Percentiles rank a stretch among this genome's conserved stretches.
Conservation (phyloP, 2,329 filamentous ascomycete genomes). For the Bipolaris oryzae region DNA sequence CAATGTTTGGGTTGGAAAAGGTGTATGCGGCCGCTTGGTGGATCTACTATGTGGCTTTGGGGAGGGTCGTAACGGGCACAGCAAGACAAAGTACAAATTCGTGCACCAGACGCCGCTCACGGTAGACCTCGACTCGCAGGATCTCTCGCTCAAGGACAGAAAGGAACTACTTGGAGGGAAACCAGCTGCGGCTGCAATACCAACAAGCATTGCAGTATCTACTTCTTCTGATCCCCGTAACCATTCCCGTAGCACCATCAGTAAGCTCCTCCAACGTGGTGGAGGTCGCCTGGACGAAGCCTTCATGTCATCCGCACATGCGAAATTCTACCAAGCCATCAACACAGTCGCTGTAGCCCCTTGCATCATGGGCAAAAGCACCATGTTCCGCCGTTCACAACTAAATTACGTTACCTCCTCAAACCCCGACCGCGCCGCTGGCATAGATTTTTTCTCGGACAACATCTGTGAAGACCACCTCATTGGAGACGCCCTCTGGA, state of each 20-base stretch:
- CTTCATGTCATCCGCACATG: conserved; percentile 91
- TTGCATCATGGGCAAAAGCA: conserved; percentile 95
- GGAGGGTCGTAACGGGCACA: conserved; percentile 22
- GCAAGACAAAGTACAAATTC: conserved; percentile 72
- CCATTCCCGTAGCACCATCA: conserved; percentile 29
- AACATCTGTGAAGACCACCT: conserved; percentile 98
- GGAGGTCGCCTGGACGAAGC: conserved; percentile 91
- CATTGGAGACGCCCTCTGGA: conserved; percentile 91
- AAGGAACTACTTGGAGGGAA: conserved; percentile 39
- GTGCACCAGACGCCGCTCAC: conserved; percentile 92
- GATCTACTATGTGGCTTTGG: conserved; percentile 78
- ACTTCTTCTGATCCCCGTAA: conserved; percentile 34
- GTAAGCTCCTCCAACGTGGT: conserved; percentile 51
- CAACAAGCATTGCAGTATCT: conserved; percentile 36
- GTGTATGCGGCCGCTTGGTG: conserved; percentile 85
- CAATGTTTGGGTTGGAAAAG: conserved; percentile 88
- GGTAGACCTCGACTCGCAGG: conserved; percentile 65
- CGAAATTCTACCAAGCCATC: conserved; percentile 98
- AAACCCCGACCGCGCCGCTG: conserved; percentile 61
- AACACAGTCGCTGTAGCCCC: conserved; percentile 90
- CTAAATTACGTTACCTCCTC: conserved; percentile 72
- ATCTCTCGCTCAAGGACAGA: conserved; percentile 36
- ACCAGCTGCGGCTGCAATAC: conserved; percentile 20
- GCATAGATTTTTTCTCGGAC: conserved; percentile 90
- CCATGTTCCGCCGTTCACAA: conserved; percentile 96